A percentile compares a stretch with the other conserved stretches of the same genome.
phyloP scores from a whole-genome alignment of 352 stramenopile species.

The Globisporangium nagaii region DNA sequence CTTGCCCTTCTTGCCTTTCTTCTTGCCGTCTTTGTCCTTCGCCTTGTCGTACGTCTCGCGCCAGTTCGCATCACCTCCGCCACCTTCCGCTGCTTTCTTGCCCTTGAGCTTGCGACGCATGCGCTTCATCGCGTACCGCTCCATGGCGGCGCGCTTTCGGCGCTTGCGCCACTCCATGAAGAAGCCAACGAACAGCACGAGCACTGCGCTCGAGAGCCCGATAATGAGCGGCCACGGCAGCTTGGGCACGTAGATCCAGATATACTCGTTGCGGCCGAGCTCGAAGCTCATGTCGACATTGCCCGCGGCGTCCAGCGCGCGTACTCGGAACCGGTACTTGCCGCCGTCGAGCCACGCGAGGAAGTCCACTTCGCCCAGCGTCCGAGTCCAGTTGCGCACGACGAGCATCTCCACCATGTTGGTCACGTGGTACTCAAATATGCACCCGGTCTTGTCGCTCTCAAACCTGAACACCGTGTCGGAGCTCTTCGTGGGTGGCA shows the following conservation, averaged over 20 bases:
- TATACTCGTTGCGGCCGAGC: slow-evolving; percentile 85
- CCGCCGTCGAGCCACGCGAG: slow-evolving; percentile 67
- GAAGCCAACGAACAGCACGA: slow-evolving; percentile 70
- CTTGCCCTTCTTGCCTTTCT: slow-evolving; percentile 28
- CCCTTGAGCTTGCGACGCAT: slow-evolving; percentile 93
- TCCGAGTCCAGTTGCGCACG: slow-evolving; percentile 68
- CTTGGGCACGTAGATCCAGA: slow-evolving; percentile 89
- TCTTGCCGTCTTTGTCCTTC: slow-evolving; percentile 34
- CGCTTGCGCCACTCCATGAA: slow-evolving; percentile 91
- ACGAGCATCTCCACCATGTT: slow-evolving; percentile 83
- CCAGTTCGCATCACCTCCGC: slow-evolving; percentile 63
- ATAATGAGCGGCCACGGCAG: slow-evolving; percentile 90
- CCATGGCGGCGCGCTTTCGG: slow-evolving; percentile 87
- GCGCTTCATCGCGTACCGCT: slow-evolving; percentile 93
- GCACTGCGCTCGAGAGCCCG: slow-evolving; percentile 55
- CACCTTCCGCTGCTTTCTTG: slow-evolving; percentile 41
- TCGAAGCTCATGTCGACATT: slow-evolving; percentile 89
- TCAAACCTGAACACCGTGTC: slow-evolving; percentile 86
- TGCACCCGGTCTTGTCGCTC: slow-evolving; percentile 80
- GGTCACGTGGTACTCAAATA: slow-evolving; percentile 93
- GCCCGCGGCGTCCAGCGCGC: slow-evolving; percentile 86
- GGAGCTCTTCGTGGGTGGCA: slow-evolving; percentile 42
- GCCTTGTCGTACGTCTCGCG: slow-evolving; percentile 63
- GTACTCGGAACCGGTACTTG: slow-evolving; percentile 88
- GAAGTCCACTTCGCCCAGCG: slow-evolving; percentile 38